Base-by-base conservation (phyloP, 805 yeast genomes). In the Candida pseudofarinosa region DNA sequence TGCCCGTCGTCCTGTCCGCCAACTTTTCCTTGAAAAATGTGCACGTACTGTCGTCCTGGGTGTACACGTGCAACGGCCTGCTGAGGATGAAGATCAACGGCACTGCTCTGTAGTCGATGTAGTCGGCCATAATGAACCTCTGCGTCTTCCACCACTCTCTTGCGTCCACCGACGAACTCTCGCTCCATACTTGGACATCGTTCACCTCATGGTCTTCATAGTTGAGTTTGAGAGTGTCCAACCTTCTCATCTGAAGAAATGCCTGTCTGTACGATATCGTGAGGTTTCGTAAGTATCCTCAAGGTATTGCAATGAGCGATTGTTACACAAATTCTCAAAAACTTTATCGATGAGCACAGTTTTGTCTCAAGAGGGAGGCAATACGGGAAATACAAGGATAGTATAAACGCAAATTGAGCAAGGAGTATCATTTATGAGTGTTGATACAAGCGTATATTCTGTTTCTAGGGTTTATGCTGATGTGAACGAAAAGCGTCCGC, bases 391-490 rank as follows among this genome's bases (percentile, higher is more conserved):
- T 15, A 39, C 15, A 32, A 37, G 14, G 16, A 33, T 18, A 15
- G 13, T 17, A 34, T 19, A 5, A 34, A 17, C 37, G n/a, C 18
- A 17, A 34, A 17, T 13, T 17, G 20, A 20, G 16, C 18, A 33
- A n/a, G 20, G 4, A 19, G 38, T 6, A 23, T 6, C 19, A 35
- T 37, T 33, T 18, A 64, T 63, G 69, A 60, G 60, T 44, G 55
- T 55, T 3, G 51, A 43, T 41, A 54, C 61, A 19, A 51, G 59
- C 38, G 63, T 58, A 18, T 63, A 59, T 44, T 54, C 59, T 13
- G 51, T 53, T 10, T 58, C 74, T 19, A 58, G 82, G 44, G 93
- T 87, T 16, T 88, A 88, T 60, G 80, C 89, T 15, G 83, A 86
- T 54, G 90, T 77, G 43, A 85, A 87, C 59, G 74, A 74, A 42